Conservation (phyloP, 2,329 filamentous ascomycete genomes). For the Aspergillus viridinutans region DNA sequence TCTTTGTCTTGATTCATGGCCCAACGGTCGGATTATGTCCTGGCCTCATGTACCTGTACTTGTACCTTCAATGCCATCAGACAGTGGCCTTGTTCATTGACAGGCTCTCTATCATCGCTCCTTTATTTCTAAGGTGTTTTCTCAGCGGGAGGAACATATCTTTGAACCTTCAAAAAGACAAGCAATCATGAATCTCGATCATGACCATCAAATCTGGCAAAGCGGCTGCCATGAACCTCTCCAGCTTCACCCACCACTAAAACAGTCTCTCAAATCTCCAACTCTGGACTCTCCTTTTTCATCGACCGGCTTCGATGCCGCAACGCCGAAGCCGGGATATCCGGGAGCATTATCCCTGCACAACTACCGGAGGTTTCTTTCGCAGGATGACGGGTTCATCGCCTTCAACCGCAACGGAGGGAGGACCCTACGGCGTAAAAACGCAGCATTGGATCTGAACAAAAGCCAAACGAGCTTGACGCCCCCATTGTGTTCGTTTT, state of each 20-base stretch:
- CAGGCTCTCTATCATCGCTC: not conserved
- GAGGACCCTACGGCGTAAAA: constrained; percentile 31
- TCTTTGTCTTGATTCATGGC: not conserved
- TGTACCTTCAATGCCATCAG: not conserved
- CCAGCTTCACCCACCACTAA: not conserved
- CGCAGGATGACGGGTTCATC: constrained; percentile 22
- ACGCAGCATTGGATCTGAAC: constrained; percentile 30
- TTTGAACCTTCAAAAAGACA: not conserved
- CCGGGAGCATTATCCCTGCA: constrained; percentile 29
- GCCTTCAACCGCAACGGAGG: constrained; percentile 22
- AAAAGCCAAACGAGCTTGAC: constrained; percentile 12
- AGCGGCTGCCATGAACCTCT: not conserved
- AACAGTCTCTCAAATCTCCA: not conserved
- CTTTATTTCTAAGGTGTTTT: not conserved
- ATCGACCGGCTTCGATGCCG: not conserved
- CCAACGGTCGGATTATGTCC: not conserved
- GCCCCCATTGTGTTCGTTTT: constrained; percentile 20
- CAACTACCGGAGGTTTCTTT: constrained; percentile 34
- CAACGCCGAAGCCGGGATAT: constrained; percentile 6
- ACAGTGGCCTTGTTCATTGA: not conserved
- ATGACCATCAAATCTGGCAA: not conserved
- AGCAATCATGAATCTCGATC: not conserved
- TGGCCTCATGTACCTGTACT: not conserved
- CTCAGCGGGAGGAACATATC: not conserved
- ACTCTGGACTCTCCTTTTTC: not conserved